These are phyloP conservation scores for Cyclocybe aegerita DNA, from an alignment of 768 basidiomycete genomes.

Conservation along the genomic window DNA sequence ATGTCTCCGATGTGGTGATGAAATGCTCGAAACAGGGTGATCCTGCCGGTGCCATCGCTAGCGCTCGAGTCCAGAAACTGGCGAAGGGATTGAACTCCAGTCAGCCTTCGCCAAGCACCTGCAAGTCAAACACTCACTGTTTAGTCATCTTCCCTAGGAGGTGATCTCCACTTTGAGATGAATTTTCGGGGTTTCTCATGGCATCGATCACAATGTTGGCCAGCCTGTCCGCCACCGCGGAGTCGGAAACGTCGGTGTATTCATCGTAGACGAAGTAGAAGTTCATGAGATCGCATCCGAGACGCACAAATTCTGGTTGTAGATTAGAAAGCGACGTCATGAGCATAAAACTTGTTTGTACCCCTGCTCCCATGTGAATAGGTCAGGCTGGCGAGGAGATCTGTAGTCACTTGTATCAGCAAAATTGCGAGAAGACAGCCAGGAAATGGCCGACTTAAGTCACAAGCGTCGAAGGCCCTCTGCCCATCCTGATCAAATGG, in stretches of 20 bases:
- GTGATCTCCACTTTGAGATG: constrained; percentile 27
- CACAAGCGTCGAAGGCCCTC: constrained; percentile 20
- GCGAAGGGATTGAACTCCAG: background rate
- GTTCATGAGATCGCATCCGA: constrained; percentile 47
- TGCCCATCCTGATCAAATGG: constrained; percentile 20
- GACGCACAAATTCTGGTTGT: constrained; percentile 16
- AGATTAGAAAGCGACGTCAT: background rate
- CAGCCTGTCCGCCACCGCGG: constrained; percentile 24
- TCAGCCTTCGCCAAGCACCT: background rate
- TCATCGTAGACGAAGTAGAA: constrained; percentile 52
- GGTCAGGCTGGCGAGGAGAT: constrained; percentile 17
- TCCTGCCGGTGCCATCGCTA: constrained; percentile 6
- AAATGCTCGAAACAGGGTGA: constrained; percentile 22
- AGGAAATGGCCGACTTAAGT: constrained; percentile 15
- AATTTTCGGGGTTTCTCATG: constrained; percentile 31
- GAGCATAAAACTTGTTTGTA: background rate
- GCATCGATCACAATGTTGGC: constrained; percentile 39
- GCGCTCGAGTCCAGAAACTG: constrained; percentile 23
- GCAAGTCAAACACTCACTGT: constrained; percentile 28
- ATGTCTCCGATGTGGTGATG: constrained; percentile 39
- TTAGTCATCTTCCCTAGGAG: constrained; percentile 34
- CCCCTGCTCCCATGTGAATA: constrained; percentile 15
- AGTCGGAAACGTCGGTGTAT: constrained; percentile 41
- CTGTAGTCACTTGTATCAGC: background rate
- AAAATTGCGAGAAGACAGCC: background rate